Percentiles rank a stretch among this genome's conserved stretches.
Conservation (phyloP, 2,329 filamentous ascomycete genomes). For the Alternaria postmessia region DNA sequence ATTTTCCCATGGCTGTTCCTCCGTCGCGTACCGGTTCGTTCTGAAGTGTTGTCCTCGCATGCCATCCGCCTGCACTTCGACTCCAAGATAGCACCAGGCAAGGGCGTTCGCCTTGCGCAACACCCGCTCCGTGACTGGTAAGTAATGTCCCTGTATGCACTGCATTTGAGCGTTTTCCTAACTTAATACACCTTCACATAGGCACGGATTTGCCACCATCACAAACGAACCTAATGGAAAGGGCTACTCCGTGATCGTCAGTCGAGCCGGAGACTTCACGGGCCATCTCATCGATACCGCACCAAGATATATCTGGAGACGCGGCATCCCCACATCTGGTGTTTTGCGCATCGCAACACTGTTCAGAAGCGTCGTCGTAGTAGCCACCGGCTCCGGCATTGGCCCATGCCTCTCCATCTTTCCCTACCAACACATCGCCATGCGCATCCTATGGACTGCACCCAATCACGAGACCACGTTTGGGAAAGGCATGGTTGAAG, state of each 20-base stretch:
- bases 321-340: conserved; percentile 48
- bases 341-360: conserved; percentile 48
- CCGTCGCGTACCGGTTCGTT: conserved; percentile 70
- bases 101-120: conserved; percentile 43
- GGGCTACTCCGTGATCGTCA: conserved; percentile 49
- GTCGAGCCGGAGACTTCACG: conserved; percentile 52
- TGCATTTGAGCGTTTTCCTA: too few relatives aligned
- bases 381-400: conserved; percentile 51
- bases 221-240: conserved; percentile 37
- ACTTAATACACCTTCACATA: too few relatives aligned
- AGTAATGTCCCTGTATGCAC: too few relatives aligned
- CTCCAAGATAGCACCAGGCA: conserved; percentile 42
- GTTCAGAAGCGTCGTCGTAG: conserved; percentile 48
- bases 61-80: conserved; percentile 71
- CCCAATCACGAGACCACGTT: conserved; percentile 71
- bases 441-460: conserved; percentile 77
- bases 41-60: conserved; percentile 76
- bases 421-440: conserved; percentile 54
- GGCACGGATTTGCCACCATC: conserved; percentile 53
- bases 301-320: conserved; percentile 47
- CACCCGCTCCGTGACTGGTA: conserved; percentile 43
- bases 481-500: conserved; percentile 66
- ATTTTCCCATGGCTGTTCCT: conserved; percentile 78
- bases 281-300: conserved; percentile 43
- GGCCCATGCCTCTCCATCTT: conserved; percentile 61